These are phyloP conservation scores for Komagataella pseudopastoris DNA, from an alignment of 805 yeast species.

Conservation along the genomic window DNA sequence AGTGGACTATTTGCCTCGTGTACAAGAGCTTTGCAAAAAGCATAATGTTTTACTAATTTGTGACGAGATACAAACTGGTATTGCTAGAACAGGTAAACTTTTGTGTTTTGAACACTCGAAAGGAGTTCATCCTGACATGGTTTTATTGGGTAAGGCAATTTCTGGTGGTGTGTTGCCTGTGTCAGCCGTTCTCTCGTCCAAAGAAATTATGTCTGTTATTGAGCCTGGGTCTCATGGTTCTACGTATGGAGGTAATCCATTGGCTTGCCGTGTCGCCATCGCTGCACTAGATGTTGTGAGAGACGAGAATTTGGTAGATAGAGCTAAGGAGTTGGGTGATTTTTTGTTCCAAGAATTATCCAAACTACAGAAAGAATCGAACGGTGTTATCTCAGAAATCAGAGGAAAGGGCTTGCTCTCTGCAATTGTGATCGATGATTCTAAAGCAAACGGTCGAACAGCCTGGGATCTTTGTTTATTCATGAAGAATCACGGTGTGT, in stretches of 20 bases:
- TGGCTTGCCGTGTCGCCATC: slow-evolving; percentile 84
- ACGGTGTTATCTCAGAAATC: slow-evolving; percentile 44
- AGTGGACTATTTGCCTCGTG: slow-evolving; percentile 59
- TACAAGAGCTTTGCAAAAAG: slow-evolving; percentile 61
- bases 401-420: slow-evolving; percentile 80
- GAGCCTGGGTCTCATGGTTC: slow-evolving; percentile 97
- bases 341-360: slow-evolving; percentile 47
- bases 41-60: slow-evolving; percentile 83
- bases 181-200: slow-evolving; percentile 82
- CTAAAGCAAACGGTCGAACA: slow-evolving; percentile 74
- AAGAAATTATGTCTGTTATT: slow-evolving; percentile 76
- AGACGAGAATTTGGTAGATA: slow-evolving; percentile 76
- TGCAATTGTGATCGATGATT: slow-evolving; percentile 83
- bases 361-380: slow-evolving; percentile 35
- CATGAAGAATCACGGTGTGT: slow-evolving; percentile 78
- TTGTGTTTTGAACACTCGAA: slow-evolving; percentile 79
- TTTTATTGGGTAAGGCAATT: slow-evolving; percentile 85
- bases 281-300: slow-evolving; percentile 85
- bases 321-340: slow-evolving; percentile 61
- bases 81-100: slow-evolving; percentile 93
- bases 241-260: slow-evolving; percentile 95
- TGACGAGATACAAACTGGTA: slow-evolving; percentile 96
- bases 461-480: slow-evolving; percentile 94
- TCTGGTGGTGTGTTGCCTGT: slow-evolving; percentile 94
- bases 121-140: slow-evolving; percentile 69